A percentile compares a stretch with the other conserved stretches of the same genome.
These are phyloP conservation scores for Solanum aculeatissimum DNA, from an alignment of 305 asterid genomes.

Conservation along the genomic window DNA sequence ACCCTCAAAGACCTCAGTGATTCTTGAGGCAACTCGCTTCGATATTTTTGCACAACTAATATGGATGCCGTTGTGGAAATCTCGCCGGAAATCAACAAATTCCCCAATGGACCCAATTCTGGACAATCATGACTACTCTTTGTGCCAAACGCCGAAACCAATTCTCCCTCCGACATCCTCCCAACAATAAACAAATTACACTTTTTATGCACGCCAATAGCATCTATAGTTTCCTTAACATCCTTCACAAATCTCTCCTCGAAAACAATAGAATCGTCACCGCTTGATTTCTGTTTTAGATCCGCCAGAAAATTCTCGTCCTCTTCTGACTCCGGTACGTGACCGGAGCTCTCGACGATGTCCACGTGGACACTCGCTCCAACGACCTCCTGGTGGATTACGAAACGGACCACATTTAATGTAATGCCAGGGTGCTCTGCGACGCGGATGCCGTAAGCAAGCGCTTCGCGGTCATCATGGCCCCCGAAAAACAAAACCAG, in stretches of 20 bases:
- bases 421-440: slow-evolving; percentile 20
- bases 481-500: slow-evolving; percentile 7
- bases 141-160: slow-evolving; percentile 29
- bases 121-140: slow-evolving; percentile 36
- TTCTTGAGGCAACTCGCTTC: slow-evolving; percentile 31
- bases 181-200: slow-evolving; percentile 64
- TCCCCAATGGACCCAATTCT: slow-evolving; percentile 67
- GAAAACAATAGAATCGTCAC: slow-evolving; percentile 30
- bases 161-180: slow-evolving; percentile 60
- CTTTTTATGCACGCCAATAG: slow-evolving; percentile 13
- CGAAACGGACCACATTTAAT: slow-evolving; percentile 2
- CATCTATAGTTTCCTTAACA: slow-evolving; percentile 20
- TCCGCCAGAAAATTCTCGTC: slow-evolving; percentile 32
- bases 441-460: slow-evolving; percentile 10
- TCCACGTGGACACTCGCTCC: slow-evolving; percentile 14
- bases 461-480: slow-evolving; percentile 17
- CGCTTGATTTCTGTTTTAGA: slow-evolving; percentile 15
- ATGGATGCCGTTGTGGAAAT: slow-evolving; percentile 54
- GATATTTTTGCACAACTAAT: slow-evolving; percentile 74
- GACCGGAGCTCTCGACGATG: background rate
- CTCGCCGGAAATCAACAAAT: slow-evolving; percentile 39
- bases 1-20: slow-evolving; percentile 35
- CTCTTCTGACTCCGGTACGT: slow-evolving; percentile 22
- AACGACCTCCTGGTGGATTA: background rate
- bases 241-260: slow-evolving; percentile 28